These are phyloP conservation scores for Otatea glauca DNA, from an alignment of 176 grass and related monocot genomes.

Conservation along the genomic window DNA sequence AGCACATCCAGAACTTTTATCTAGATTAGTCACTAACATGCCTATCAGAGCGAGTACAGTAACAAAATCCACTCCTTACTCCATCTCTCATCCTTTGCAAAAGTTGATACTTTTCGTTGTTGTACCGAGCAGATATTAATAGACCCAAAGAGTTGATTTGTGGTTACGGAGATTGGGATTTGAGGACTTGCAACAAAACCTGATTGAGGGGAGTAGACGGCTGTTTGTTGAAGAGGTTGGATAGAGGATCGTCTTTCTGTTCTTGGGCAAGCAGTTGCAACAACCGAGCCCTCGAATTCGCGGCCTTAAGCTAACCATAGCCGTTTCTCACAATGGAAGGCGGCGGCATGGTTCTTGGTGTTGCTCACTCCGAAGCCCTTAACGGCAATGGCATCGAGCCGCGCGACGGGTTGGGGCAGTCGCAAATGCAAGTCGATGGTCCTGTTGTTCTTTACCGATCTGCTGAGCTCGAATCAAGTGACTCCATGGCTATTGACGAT, in stretches of 20 bases:
- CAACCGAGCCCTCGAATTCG: not conserved
- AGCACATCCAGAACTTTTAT: too few species aligned
- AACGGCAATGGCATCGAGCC: not conserved
- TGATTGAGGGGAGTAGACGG: not conserved
- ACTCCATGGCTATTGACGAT: constrained; percentile 56
- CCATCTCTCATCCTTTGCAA: too few species aligned
- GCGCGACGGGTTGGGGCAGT: not conserved
- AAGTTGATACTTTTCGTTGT: not conserved
- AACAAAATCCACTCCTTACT: too few species aligned
- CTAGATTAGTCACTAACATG: too few species aligned
- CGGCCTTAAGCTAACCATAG: not conserved
- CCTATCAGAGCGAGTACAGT: too few species aligned
- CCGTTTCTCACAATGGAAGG: constrained; percentile 37
- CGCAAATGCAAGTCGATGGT: constrained; percentile 43
- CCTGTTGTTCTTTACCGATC: constrained; percentile 35
- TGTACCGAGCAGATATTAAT: not conserved
- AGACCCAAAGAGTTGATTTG: not conserved
- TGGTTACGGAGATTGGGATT: not conserved
- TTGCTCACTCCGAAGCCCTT: not conserved
- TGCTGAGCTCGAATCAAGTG: constrained; percentile 23
- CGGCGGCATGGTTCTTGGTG: constrained; percentile 21
- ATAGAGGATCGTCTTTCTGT: constrained; percentile 8
- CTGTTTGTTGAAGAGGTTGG: not conserved
- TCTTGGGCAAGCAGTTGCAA: not conserved
- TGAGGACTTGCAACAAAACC: not conserved